Evolutionary conservation across 345 rosid species (phyloP), one percentile per base, ranked within the genome.

Genomic region (Linum trigynum): DNA sequence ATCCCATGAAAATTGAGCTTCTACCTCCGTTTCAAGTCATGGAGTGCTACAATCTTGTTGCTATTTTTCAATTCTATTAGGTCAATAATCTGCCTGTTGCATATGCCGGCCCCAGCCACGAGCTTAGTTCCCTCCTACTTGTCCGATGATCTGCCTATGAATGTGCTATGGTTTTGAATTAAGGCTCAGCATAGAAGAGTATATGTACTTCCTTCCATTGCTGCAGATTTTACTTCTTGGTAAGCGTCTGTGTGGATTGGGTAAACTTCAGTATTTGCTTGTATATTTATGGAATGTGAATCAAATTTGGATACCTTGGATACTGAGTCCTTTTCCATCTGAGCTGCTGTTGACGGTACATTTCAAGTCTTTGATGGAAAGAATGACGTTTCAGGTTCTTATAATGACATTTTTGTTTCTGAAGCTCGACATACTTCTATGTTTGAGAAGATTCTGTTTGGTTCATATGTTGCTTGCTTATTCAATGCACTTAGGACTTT

Each of bases 41-140:
- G 14, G 53, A 48, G 11, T 5, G 9, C 53, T 48, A 3, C 14
- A 48, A 48, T 48, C 8, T 48, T 38, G 39, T 36, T 39, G 40
- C 7, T 39, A 62, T 62, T n/a, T 23, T 39, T 23, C n/a, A 38
- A 38, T 10, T 39, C 37, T 3, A 69, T 59, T 78, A 82, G 85
- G 74, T 76, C 64, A 82, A 65, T 38, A 79, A 77, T 72, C 78
- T 76, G 55, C 80, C 88, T 36, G 80, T 78, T 17, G 61, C 82
- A 66, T 79, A 79, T 61, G 77, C 82, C 36, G 74, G 84, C 65
- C 81, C 74, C 67, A 74, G 74, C 73, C 69, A 60, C 59, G 65
- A 50, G 36, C 75, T 64, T 39, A 39, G 48, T 53, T 48, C 60
- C 32, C 32, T 23, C 32, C 50, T 66, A 69, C 74, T 61, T 69